Evolutionary conservation across 495 filamentous ascomycete species (phyloP).

Genomic region (Ascobolus immersus): DNA sequence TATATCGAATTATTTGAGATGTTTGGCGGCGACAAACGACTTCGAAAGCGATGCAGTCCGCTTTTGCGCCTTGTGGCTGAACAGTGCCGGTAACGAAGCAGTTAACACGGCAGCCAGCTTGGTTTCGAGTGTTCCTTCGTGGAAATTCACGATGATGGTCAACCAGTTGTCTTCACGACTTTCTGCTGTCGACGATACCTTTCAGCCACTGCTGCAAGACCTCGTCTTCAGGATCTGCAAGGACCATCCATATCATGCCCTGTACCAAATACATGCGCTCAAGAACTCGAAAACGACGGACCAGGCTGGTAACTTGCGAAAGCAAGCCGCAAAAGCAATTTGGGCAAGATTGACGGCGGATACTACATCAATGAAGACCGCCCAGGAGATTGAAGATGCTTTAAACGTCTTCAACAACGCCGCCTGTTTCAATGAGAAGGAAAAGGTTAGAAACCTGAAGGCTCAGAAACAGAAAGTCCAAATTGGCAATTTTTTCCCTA

Average conservation of each 20-base stretch:
- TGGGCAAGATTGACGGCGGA: slow-evolving; percentile 28
- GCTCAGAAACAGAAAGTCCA: slow-evolving; percentile 4
- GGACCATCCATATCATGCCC: slow-evolving; percentile 85
- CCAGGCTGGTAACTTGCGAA: slow-evolving; percentile 41
- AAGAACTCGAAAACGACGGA: slow-evolving; percentile 45
- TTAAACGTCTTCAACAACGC: slow-evolving; percentile 50
- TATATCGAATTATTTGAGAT: slow-evolving; percentile 82
- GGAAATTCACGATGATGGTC: slow-evolving; percentile 81
- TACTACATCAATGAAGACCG: slow-evolving; percentile 21
- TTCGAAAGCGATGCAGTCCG: slow-evolving; percentile 74
- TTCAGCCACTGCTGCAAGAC: slow-evolving; percentile 46
- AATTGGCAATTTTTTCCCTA: slow-evolving; percentile 30
- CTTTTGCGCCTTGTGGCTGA: slow-evolving; percentile 89
- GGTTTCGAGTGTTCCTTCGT: slow-evolving; percentile 47
- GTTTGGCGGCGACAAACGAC: slow-evolving; percentile 55
- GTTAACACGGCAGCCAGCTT: slow-evolving; percentile 52
- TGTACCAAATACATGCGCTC: slow-evolving; percentile 81
- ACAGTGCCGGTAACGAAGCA: slow-evolving; percentile 41
- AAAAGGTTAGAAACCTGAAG: slow-evolving; percentile 41
- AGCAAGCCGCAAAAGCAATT: slow-evolving; percentile 41
- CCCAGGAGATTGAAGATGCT: slow-evolving; percentile 40
- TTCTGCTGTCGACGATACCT: slow-evolving; percentile 36
- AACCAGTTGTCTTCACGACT: slow-evolving; percentile 86
- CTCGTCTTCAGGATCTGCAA: slow-evolving; percentile 58
- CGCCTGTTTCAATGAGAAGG: slow-evolving; percentile 38